Evolutionary conservation across 176 grass and related monocot genomes (phyloP), one percentile per base, ranked within the genome.

Genomic region (Oryza glumipatula): DNA sequence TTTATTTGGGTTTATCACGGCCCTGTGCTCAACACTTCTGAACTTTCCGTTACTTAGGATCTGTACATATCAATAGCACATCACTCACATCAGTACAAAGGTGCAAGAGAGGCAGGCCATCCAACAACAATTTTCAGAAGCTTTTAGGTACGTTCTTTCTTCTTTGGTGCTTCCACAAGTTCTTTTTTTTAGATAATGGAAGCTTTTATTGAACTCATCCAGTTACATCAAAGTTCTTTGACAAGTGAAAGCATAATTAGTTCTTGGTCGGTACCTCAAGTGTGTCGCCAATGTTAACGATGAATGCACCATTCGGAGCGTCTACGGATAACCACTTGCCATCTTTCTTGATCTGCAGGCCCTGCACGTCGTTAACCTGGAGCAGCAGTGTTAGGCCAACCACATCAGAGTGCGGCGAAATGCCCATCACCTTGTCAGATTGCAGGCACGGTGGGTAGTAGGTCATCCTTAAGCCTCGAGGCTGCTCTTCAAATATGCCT

Each of bases 401-500:
- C 12, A 56, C 91, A 76, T 92, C 91, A 0, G 87, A 88, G 73
- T 97, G 94, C 4, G 94, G 94, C 7, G 87, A 90, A 17, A 96
- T 61, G 65, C 91, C 94, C 67, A 96, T 28, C 23, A 96, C 89
- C 81, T 91, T 91, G 45, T 91, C 73, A 45, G 86, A 77, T 56
- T 93, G 78, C 28, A 19, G 35, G 19, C 88, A 93, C 16, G 88
- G 91, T 72, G 94, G 91, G 35, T 96, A 96, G 82, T 96, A 89
- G 79, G 89, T 93, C 58, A 96, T 87, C 63, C 88, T 74, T 17
- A 87, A 30, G 22, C 83, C 68, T 74, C 91, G 94, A 30, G 86
- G 48, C 33, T 82, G 32, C 15, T 81, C 84, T 38, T 90, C 67
- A n/a, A 89, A 93, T 28, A 83, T 47, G 51, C 72, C 73, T 1